These are phyloP conservation scores for Waitea zeae DNA, from an alignment of 1,284 basidiomycete genomes.

Conservation along the genomic window DNA sequence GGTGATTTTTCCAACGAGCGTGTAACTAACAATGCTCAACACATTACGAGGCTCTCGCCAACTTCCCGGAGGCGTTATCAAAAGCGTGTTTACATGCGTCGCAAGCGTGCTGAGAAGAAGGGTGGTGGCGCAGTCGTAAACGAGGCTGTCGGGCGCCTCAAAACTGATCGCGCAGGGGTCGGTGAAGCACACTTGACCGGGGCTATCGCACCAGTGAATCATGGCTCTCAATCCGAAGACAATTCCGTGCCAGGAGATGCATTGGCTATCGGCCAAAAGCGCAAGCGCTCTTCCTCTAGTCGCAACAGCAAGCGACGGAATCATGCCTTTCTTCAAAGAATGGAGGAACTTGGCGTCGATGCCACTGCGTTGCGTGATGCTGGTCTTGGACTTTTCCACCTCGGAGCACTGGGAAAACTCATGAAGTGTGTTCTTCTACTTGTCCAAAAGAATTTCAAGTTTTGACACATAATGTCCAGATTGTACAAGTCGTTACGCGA, in stretches of 20 bases:
- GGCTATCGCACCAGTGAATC: background rate
- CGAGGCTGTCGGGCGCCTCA: constrained; percentile 19
- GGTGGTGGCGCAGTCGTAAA: constrained; percentile 19
- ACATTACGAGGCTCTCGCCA: constrained; percentile 22
- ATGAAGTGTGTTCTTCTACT: constrained; percentile 17
- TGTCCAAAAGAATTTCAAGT: too few relatives aligned
- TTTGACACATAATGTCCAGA: background rate
- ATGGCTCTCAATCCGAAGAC: constrained; percentile 1
- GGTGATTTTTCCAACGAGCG: constrained; percentile 1
- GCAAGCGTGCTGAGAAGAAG: constrained; percentile 34
- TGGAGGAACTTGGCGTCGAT: too few relatives aligned
- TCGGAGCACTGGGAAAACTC: constrained; percentile 20
- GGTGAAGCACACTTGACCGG: background rate
- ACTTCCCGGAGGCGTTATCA: constrained; percentile 31
- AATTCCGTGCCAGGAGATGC: constrained; percentile 10
- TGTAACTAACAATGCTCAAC: constrained; percentile 7
- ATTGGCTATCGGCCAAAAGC: constrained; percentile 29
- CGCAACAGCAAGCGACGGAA: too few relatives aligned
- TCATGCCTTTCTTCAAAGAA: too few relatives aligned
- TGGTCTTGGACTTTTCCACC: too few relatives aligned
- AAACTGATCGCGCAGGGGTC: constrained; percentile 25
- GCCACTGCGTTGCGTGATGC: too few relatives aligned
- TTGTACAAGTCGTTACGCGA: constrained; percentile 6
- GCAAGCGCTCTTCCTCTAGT: too few relatives aligned
- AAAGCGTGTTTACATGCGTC: constrained; percentile 58